Conservation (phyloP, 1,139 yeast species). For the Starmera stellimalicola region DNA sequence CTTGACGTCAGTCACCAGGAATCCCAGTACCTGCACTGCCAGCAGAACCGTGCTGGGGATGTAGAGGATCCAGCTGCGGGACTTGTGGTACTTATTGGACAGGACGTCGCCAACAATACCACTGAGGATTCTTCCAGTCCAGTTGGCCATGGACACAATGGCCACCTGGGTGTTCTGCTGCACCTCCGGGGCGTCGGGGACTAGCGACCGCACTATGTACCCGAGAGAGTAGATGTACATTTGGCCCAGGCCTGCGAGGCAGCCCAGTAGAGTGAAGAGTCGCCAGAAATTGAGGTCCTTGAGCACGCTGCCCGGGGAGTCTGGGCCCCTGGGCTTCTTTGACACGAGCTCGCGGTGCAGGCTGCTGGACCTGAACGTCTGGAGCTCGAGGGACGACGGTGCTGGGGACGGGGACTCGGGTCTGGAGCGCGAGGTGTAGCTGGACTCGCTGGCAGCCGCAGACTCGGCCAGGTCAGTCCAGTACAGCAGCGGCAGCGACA, state of each 20-base stretch:
- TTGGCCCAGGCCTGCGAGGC: slow-evolving; percentile 49
- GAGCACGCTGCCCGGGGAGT: slow-evolving; percentile 16
- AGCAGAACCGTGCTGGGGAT: slow-evolving; percentile 29
- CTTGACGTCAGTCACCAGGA: slow-evolving; percentile 21
- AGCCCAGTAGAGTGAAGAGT: slow-evolving; percentile 35
- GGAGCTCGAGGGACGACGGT: not conserved
- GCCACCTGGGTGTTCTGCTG: slow-evolving; percentile 53
- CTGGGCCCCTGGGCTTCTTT: slow-evolving; percentile 4
- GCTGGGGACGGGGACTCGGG: not conserved
- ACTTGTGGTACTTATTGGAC: slow-evolving; percentile 30
- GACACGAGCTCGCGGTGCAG: slow-evolving; percentile 3
- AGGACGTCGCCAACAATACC: slow-evolving; percentile 46
- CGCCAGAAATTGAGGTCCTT: slow-evolving; percentile 38
- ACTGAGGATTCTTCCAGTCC: slow-evolving; percentile 41
- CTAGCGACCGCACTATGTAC: slow-evolving; percentile 45
- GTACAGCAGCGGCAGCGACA: slow-evolving; percentile 41
- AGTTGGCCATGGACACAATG: slow-evolving; percentile 43
- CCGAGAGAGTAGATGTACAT: slow-evolving; percentile 58
- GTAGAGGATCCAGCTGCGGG: slow-evolving; percentile 37
- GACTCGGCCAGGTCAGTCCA: slow-evolving; percentile 27
- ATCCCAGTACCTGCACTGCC: slow-evolving; percentile 35
- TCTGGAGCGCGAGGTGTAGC: not conserved
- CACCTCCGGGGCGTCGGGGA: slow-evolving; percentile 20
- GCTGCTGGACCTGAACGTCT: not conserved
- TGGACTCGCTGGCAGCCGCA: not conserved